Evolutionary conservation across 495 filamentous ascomycete species (phyloP), one percentile per base, ranked within the genome.

Genomic region (Podospora appendiculata): DNA sequence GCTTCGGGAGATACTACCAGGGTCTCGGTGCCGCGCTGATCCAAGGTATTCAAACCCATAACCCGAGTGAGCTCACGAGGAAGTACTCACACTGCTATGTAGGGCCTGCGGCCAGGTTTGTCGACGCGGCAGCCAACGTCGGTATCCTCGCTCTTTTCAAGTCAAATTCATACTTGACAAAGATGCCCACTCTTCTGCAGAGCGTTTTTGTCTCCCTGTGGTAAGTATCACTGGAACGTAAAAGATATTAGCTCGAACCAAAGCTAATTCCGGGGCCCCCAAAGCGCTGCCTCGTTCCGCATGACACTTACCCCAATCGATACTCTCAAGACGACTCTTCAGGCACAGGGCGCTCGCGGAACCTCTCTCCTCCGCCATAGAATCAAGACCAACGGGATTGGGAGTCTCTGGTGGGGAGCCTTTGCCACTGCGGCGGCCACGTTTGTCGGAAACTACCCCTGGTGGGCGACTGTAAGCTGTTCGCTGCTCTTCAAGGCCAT

Each of bases 91-190:
- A 2, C 5, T 5, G 14, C 6, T 13, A 11, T n/a, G 14, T 33
- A 67, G 65, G 63, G n/a, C 65, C 65, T 4, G 52, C 62, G 1
- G 56, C 65, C 13, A 53, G 65, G 42, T 68, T 68, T 48, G 65
- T 63, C 35, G 65, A 68, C 57, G 64, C 65, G 7, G 65, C 65
- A 13, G 65, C 65, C n/a, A 68, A 68, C 47, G 65, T 61, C 8
- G 65, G 65, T 16, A 68, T 68, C 49, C 45, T 64, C n/a, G 65
- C 65, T 6, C 25, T 68, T 36, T 50, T 68, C 0, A 54, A 60
- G 17, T 64, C 63, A 14, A 68, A 68, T 40, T 58, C 61, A 3
- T 66, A 66, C 44, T 46, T 68, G 40, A 68, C 62, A 32, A 25
- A 55, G 11, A 45, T 66, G 19, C 65, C 65, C n/a, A 53, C 55